A percentile compares a stretch with the other conserved stretches of the same genome.
These are phyloP conservation scores for Infundibulicybe gibba DNA, from an alignment of 768 basidiomycete genomes.

Conservation along the genomic window DNA sequence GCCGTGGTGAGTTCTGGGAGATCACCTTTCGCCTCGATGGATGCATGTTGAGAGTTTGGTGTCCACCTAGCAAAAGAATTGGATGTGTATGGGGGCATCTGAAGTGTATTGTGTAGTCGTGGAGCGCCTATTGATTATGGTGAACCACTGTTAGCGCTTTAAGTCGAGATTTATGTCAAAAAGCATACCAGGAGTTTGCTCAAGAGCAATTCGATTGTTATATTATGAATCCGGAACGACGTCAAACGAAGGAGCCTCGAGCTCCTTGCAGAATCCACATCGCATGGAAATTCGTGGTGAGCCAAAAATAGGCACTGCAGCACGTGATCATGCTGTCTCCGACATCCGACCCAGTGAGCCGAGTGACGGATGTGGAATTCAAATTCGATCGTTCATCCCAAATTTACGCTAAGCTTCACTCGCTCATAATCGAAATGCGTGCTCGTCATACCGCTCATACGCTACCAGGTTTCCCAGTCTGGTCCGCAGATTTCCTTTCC, in stretches of 20 bases:
- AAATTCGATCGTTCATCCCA: neutral
- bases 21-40: slow-evolving; percentile 23
- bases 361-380: too few relatives aligned
- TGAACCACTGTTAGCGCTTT: too few relatives aligned
- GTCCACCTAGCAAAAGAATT: too few relatives aligned
- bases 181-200: too few relatives aligned
- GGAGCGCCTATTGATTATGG: too few relatives aligned
- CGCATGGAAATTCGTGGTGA: neutral
- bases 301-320: neutral
- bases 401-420: neutral
- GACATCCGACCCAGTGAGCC: neutral
- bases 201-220: too few relatives aligned
- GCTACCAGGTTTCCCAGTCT: slow-evolving; percentile 85
- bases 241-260: too few relatives aligned
- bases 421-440: slow-evolving; percentile 48
- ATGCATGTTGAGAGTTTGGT: neutral
- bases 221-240: too few relatives aligned
- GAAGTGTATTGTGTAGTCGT: too few relatives aligned
- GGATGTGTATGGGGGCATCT: too few relatives aligned
- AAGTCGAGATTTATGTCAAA: too few relatives aligned
- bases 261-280: too few relatives aligned
- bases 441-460: slow-evolving; percentile 74
- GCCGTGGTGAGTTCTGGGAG: slow-evolving; percentile 53
- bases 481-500: slow-evolving; percentile 77
- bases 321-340: slow-evolving; percentile 11